Evolutionary conservation across 2,329 filamentous ascomycete genomes (phyloP).

Genomic region (Orbilia ellipsospora): DNA sequence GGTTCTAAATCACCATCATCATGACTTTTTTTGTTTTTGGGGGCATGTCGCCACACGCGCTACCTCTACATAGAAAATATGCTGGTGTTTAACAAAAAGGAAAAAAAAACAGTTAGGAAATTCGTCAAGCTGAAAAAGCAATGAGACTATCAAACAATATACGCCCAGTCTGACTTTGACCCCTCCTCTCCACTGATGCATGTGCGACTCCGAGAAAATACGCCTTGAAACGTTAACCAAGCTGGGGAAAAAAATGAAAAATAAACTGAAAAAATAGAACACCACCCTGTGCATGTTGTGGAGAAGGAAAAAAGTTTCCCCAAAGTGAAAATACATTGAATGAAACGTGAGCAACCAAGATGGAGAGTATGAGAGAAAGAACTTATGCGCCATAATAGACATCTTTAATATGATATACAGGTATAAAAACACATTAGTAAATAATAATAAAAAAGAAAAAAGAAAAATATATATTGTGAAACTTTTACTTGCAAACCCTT

Average conservation of each 20-base stretch:
- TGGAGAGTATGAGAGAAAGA: not conserved
- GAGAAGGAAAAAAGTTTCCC: slow-evolving; percentile 5
- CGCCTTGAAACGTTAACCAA: slow-evolving; percentile 53
- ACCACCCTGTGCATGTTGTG: slow-evolving; percentile 31
- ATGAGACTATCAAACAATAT: slow-evolving; percentile 6
- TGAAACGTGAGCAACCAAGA: slow-evolving; percentile 1
- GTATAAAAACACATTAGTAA: not conserved
- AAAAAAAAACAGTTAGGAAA: slow-evolving; percentile 9
- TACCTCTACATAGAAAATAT: slow-evolving; percentile 45
- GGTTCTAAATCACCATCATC: slow-evolving; percentile 36
- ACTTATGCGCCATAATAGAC: slow-evolving; percentile 8
- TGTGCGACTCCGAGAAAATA: slow-evolving; percentile 55
- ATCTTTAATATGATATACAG: slow-evolving; percentile 15
- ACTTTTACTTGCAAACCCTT: slow-evolving; percentile 25
- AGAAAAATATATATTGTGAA: slow-evolving; percentile 1
- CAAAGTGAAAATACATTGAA: slow-evolving; percentile 14
- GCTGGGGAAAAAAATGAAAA: slow-evolving; percentile 24
- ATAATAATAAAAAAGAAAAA: not conserved
- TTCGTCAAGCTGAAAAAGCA: slow-evolving; percentile 31
- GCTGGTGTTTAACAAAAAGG: not conserved
- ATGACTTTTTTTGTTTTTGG: slow-evolving; percentile 30
- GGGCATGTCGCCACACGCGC: slow-evolving; percentile 33
- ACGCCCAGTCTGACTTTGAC: slow-evolving; percentile 26
- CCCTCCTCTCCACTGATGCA: slow-evolving; percentile 25
- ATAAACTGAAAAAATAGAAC: slow-evolving; percentile 43